These are phyloP conservation scores for Dinochytrium kinnereticum DNA, from an alignment of 371 early-diverging fungal genomes.

Conservation along the genomic window DNA sequence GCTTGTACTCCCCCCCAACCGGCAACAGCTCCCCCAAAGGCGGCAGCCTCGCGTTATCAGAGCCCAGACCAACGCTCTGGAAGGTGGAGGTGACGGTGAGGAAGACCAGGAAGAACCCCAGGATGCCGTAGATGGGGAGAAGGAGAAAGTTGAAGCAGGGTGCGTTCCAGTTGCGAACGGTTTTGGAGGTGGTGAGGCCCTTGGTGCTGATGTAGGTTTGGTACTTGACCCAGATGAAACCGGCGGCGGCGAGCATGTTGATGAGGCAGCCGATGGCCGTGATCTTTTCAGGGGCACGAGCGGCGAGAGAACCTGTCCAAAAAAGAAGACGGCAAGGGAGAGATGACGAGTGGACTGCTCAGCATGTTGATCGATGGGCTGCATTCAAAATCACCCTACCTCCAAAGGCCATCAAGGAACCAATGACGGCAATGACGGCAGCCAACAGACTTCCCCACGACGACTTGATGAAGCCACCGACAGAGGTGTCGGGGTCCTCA, in stretches of 20 bases:
- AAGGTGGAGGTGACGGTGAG: background rate
- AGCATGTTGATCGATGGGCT: too few species aligned
- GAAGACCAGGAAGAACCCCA: background rate
- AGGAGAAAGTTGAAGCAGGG: background rate
- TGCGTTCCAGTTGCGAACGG: background rate
- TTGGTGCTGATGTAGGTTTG: background rate
- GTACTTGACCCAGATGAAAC: background rate
- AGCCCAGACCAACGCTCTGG: background rate
- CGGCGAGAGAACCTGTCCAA: conserved; percentile 1
- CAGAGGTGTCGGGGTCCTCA: background rate
- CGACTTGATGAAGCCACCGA: background rate
- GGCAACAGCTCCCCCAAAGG: background rate
- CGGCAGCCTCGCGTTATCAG: background rate
- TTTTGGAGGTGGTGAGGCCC: background rate
- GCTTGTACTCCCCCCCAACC: background rate
- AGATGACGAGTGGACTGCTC: background rate
- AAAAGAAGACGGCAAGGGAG: background rate
- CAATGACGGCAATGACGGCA: background rate
- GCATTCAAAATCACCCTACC: background rate
- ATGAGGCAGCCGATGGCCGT: conserved; percentile 1
- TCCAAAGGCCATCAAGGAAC: background rate
- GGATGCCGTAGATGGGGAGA: background rate
- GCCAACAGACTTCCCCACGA: background rate
- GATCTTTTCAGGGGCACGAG: background rate
- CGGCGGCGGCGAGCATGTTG: background rate